Base-by-base conservation (phyloP, 108 stramenopile genomes). In the Cyclotella sp. region DNA sequence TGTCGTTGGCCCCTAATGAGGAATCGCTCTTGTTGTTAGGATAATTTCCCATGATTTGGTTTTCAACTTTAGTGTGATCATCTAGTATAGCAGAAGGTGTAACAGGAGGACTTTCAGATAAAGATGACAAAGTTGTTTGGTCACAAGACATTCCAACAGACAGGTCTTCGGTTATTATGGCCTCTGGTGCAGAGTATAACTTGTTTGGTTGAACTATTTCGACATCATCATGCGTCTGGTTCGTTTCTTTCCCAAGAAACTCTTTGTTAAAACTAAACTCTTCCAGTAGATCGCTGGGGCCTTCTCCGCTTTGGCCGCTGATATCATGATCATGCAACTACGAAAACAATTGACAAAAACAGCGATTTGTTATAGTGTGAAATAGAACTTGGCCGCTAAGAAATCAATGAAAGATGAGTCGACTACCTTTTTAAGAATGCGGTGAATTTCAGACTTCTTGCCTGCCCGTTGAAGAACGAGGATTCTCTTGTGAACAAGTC, bases 291-390 rank as follows among this genome's bases (percentile, higher is more conserved):
- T 58, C 26, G 4, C 24, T 21, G 1, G 57, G 57, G 4, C 57
- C 57, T 3, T 27, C 26, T 21, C 57, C 57, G 27, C 24, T 24
- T 7, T 9, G 57, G 27, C 57, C 57, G 22, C 57, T 24, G 5
- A 28, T 24, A 27, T 58, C 57, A 58, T 58, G 57, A 58, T 58
- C 57, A 28, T 58, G 26, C 27, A 58, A 58, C 57, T 58, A 34
- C 34, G 9, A 58, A 14, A 9, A 1, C 13, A 58, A 14, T 58
- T 2, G 24, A 28, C 22, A 27, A 58, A 13, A 21, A 58, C 22
- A 9, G 47, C 3, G 9, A 49, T 16, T 49, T 49, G 47, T 34
- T 34, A 34, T 34, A 6, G 9, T 16, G 22, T 58, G 24, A 58
- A 28, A 58, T 49, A n/a, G 47, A 49, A 9, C 1, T 1, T 49